Evolutionary conservation across 2,329 filamentous ascomycete genomes (phyloP).

Genomic region (Fusarium udum): DNA sequence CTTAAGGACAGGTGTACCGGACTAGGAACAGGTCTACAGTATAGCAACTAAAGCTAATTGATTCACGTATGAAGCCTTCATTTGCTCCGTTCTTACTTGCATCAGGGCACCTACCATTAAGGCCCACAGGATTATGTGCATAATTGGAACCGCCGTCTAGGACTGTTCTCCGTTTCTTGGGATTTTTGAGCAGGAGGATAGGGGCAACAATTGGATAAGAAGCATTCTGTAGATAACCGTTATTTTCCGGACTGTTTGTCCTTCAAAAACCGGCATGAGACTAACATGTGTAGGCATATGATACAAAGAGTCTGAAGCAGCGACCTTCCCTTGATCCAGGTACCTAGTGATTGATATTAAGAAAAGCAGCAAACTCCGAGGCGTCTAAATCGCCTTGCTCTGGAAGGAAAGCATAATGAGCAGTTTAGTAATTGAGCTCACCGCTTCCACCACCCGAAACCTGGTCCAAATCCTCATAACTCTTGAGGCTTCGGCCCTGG

Average conservation of each 20-base stretch:
- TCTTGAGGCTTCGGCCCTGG: slow-evolving; percentile 91
- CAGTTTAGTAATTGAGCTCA: slow-evolving; percentile 84
- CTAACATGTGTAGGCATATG: slow-evolving; percentile 31
- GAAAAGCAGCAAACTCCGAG: slow-evolving; percentile 32
- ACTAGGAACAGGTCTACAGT: not conserved
- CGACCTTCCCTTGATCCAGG: slow-evolving; percentile 8
- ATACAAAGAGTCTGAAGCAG: slow-evolving; percentile 32
- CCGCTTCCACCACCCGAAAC: slow-evolving; percentile 77
- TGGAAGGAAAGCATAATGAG: not conserved
- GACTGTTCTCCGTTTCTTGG: not conserved
- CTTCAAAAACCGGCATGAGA: not conserved
- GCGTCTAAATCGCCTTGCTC: slow-evolving; percentile 4
- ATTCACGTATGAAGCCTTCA: not conserved
- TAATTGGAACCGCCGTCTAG: not conserved
- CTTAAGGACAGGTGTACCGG: not conserved
- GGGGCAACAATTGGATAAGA: not conserved
- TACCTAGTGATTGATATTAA: slow-evolving; percentile 22
- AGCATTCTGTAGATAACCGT: slow-evolving; percentile 5
- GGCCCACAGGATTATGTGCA: not conserved
- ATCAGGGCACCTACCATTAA: not conserved
- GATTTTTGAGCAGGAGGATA: not conserved
- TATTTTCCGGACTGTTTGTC: slow-evolving; percentile 2
- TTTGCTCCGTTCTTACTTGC: not conserved
- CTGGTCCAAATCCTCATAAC: slow-evolving; percentile 96
- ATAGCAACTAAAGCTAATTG: not conserved